These are phyloP conservation scores for Pholiota molesta DNA, from an alignment of 768 basidiomycete species.

Conservation along the genomic window DNA sequence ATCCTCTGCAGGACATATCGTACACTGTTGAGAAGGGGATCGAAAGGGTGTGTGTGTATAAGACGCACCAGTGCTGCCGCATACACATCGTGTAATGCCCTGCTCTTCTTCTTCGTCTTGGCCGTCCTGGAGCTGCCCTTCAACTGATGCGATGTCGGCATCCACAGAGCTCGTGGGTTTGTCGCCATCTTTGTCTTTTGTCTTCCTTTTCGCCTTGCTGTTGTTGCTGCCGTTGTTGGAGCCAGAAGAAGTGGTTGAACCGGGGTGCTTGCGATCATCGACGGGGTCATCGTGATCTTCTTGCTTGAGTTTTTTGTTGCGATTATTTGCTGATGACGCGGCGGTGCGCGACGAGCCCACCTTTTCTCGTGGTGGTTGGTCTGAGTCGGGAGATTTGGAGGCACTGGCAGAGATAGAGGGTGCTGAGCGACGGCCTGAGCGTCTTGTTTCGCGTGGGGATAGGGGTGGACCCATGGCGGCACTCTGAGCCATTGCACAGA, in stretches of 20 bases:
- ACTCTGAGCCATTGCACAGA: constrained; percentile 58
- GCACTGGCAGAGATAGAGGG: constrained; percentile 68
- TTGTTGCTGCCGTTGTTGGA: constrained; percentile 35
- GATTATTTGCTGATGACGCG: constrained; percentile 40
- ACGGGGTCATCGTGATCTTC: constrained; percentile 71
- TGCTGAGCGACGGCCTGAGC: constrained; percentile 74
- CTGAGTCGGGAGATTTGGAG: constrained; percentile 77
- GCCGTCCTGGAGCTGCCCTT: constrained; percentile 42
- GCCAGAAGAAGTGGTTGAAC: constrained; percentile 33
- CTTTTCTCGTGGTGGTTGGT: constrained; percentile 56
- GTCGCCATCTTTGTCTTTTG: constrained; percentile 65
- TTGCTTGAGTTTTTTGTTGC: constrained; percentile 69
- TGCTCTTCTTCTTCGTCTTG: constrained; percentile 65
- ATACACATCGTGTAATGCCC: constrained; percentile 81
- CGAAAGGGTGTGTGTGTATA: constrained; percentile 9
- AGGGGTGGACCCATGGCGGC: constrained; percentile 77
- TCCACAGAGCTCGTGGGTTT: constrained; percentile 34
- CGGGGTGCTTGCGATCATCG: constrained; percentile 54
- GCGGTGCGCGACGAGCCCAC: constrained; percentile 44
- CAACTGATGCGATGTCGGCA: constrained; percentile 28
- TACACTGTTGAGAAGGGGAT: constrained; percentile 25
- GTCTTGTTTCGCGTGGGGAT: constrained; percentile 76
- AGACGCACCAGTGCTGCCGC: constrained; percentile 74
- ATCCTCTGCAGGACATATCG: constrained; percentile 58
- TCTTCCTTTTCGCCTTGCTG: constrained; percentile 60